Percentiles rank a stretch among this genome's conserved stretches.
These are phyloP conservation scores for Alternaria angustiovoidea DNA, from an alignment of 2,329 filamentous ascomycete species.

Conservation along the genomic window DNA sequence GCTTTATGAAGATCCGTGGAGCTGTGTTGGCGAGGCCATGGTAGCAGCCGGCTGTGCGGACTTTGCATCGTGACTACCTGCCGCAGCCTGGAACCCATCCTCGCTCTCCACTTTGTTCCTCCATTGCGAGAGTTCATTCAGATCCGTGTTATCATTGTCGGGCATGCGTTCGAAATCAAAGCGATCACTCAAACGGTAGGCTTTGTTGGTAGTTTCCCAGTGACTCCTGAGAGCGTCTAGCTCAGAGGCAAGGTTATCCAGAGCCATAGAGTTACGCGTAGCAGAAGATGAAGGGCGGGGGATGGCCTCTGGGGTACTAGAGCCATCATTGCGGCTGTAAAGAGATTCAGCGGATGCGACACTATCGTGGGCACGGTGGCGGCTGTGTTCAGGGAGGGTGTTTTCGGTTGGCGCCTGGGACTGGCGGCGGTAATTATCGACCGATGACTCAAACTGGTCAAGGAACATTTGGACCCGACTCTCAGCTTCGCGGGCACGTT, in stretches of 20 bases:
- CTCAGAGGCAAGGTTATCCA: constrained; percentile 91
- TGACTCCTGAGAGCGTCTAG: constrained; percentile 88
- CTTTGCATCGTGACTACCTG: constrained; percentile 10
- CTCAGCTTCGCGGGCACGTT: constrained; percentile 87
- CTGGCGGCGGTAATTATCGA: constrained; percentile 91
- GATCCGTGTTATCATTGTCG: constrained; percentile 44
- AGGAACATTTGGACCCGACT: constrained; percentile 91
- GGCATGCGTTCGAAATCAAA: constrained; percentile 79
- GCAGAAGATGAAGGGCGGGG: constrained; percentile 38
- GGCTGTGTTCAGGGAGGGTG: constrained; percentile 44
- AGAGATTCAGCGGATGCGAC: constrained; percentile 66
- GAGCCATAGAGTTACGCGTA: constrained; percentile 70
- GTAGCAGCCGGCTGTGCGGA: constrained; percentile 5
- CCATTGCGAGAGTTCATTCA: constrained; percentile 49
- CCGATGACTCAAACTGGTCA: constrained; percentile 91
- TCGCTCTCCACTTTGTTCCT: constrained; percentile 43
- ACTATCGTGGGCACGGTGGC: constrained; percentile 63
- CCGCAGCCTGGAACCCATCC: constrained; percentile 28
- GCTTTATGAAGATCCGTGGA: constrained; percentile 5
- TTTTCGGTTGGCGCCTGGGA: constrained; percentile 55
- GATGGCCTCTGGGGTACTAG: constrained; percentile 43
- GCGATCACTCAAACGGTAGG: constrained; percentile 86
- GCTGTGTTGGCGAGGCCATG: constrained; percentile 4
- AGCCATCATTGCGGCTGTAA: constrained; percentile 54
- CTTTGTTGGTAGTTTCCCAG: constrained; percentile 96